Base-by-base conservation (phyloP, 768 basidiomycete species). In the Lenzites betulinus region DNA sequence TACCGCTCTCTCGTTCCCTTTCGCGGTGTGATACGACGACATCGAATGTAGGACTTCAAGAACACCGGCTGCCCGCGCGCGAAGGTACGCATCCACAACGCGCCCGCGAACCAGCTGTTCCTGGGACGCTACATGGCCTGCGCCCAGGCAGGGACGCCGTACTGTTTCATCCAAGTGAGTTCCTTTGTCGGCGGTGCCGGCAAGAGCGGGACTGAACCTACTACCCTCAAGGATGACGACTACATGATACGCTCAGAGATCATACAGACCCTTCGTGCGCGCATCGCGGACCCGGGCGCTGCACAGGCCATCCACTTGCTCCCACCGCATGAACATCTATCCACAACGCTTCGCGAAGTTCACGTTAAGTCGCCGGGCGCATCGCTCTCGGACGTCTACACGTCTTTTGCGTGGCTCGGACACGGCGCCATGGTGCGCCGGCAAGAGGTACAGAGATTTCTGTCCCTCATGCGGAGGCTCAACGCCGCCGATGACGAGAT, bases 341-440 rank as follows among this genome's bases (percentile, higher is more conserved):
- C 82, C 6, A 83, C 79, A 51, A 72, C 77, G 44, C 71, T 87
- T 23, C 79, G 83, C 41, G 79, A 76, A 2, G 73, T 81, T 16
- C 64, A 74, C 49, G 68, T 77, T n/a, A 54, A 57, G 18, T 44
- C 53, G 39, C 56, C 63, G 26, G 58, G 52, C 13, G 46, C 28
- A 13, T 52, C 60, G 20, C 49, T 76, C 13, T 62, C 64, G 16
- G 64, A 65, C 25, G 69, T 86, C 28, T 79, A 84, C 63, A 82
- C 84, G 2, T 75, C 83, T 1, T 84, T 87, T 64, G 83, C 86
- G 0, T 90, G 87, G 86, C 71, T 89, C 8, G 86, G 88, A 12
- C 77, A 90, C 67, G 87, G 87, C 20, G 70, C 85, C 7, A 78
- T 89, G 55, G 70, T 89, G 57, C 74, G 66, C 58, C 77, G 76